Evolutionary conservation across 306 rosid species (phyloP).

Genomic region (Malus fusca): DNA sequence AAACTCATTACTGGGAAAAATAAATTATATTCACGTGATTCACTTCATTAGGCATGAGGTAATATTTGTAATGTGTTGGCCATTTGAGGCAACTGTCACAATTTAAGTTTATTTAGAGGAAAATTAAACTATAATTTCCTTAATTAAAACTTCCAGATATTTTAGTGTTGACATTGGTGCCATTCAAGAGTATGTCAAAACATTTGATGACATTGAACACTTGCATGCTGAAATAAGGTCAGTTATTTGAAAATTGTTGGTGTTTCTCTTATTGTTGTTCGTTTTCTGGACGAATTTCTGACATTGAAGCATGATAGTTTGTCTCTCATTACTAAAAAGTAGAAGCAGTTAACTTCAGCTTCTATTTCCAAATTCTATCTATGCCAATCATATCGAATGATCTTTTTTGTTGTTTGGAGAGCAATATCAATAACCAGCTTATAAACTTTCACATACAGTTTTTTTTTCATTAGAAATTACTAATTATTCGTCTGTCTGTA

Average conservation of each 20-base stretch:
- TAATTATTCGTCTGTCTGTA: background rate
- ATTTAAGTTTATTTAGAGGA: slow-evolving; percentile 5
- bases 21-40: background rate
- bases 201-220: slow-evolving; percentile 70
- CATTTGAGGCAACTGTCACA: slow-evolving; percentile 10
- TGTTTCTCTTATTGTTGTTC: background rate
- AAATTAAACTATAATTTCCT: slow-evolving; percentile 25
- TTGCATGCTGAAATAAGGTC: slow-evolving; percentile 94
- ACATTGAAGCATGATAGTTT: background rate
- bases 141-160: slow-evolving; percentile 48
- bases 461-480: background rate
- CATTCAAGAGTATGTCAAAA: slow-evolving; percentile 61
- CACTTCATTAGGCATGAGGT: background rate
- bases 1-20: background rate
- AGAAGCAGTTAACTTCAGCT: background rate
- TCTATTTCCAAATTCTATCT: background rate
- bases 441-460: background rate
- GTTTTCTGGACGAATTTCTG: background rate
- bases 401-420: background rate
- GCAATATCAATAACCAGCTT: background rate
- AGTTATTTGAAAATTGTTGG: slow-evolving; percentile 5
- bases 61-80: background rate
- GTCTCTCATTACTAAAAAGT: background rate
- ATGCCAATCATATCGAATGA: background rate
- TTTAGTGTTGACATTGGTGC: slow-evolving; percentile 88